Evolutionary conservation across 805 yeast species (phyloP).

Genomic region (Candida stauntonica): DNA sequence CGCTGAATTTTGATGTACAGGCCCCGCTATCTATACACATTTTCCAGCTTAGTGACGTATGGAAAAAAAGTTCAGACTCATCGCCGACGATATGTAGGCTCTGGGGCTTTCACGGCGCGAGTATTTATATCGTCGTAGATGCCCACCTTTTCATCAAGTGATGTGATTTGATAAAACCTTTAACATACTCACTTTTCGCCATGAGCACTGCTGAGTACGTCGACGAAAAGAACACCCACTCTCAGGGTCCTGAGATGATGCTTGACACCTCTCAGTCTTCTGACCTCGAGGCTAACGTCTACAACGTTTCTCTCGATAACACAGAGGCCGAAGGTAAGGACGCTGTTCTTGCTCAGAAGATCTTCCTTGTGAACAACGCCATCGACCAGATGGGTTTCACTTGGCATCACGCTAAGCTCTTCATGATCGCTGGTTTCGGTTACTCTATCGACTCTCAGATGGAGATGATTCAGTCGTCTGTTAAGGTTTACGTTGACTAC

Average conservation of each 20-base stretch:
- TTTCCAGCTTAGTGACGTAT: no score
- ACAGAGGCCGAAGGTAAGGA: constrained; percentile 29
- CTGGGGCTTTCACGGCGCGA: no score
- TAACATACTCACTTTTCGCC: no score
- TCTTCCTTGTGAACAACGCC: constrained; percentile 46
- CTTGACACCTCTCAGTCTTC: constrained; percentile 10
- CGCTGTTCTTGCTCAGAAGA: constrained; percentile 29
- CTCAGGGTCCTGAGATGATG: constrained; percentile 5
- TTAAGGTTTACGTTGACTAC: constrained; percentile 39
- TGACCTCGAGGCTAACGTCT: constrained; percentile 8
- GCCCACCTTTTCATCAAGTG: no score
- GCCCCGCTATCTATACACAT: no score
- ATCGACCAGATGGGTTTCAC: constrained; percentile 61
- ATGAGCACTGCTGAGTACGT: no score
- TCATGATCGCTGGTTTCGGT: constrained; percentile 48
- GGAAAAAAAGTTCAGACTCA: no score
- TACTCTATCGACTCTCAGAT: constrained; percentile 49
- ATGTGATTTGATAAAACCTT: no score
- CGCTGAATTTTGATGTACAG: no score
- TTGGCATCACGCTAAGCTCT: constrained; percentile 42
- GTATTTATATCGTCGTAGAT: no score
- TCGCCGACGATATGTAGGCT: no score
- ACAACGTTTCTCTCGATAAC: constrained; percentile 8
- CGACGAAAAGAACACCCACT: no score
- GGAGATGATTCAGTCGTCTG: constrained; percentile 43